phyloP scores from a whole-genome alignment of 148 eudicot genomes.

The Drosera capensis region DNA sequence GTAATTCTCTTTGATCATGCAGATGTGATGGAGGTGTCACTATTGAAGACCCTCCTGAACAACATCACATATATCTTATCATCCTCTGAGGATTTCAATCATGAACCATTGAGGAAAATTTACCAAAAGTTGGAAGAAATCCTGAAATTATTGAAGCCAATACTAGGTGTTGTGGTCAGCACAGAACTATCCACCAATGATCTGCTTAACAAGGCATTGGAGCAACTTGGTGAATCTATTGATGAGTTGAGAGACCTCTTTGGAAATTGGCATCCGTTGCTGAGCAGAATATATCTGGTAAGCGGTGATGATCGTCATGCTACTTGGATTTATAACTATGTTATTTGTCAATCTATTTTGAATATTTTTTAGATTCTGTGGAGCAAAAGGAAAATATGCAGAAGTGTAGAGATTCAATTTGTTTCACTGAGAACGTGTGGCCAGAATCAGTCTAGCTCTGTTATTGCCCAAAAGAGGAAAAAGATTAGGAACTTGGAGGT shows the following conservation, averaged over 20 bases:
- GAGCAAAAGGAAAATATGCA: neutral
- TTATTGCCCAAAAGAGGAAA: too few species aligned
- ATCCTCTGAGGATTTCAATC: constrained; percentile 32
- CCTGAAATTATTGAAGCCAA: constrained; percentile 59
- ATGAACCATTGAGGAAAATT: constrained; percentile 42
- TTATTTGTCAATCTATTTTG: neutral
- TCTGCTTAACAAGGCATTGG: constrained; percentile 35
- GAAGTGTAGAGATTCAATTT: too few species aligned
- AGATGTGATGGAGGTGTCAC: constrained; percentile 81
- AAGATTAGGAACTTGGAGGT: too few species aligned
- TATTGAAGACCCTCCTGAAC: constrained; percentile 57
- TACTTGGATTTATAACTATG: neutral
- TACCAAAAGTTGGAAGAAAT: constrained; percentile 52
- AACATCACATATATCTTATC: constrained; percentile 53
- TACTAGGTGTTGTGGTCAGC: constrained; percentile 47
- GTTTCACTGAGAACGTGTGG: too few species aligned
- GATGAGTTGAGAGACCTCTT: constrained; percentile 59
- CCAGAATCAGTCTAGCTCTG: too few species aligned
- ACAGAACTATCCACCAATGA: constrained; percentile 49
- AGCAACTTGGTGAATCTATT: constrained; percentile 34
- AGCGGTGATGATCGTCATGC: constrained; percentile 17
- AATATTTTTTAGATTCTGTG: neutral
- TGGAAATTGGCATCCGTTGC: constrained; percentile 61
- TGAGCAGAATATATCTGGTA: constrained; percentile 85
- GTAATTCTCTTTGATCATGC: too few species aligned